phyloP scores from a whole-genome alignment of 2,329 filamentous ascomycete genomes.

The Nemania diffusa region DNA sequence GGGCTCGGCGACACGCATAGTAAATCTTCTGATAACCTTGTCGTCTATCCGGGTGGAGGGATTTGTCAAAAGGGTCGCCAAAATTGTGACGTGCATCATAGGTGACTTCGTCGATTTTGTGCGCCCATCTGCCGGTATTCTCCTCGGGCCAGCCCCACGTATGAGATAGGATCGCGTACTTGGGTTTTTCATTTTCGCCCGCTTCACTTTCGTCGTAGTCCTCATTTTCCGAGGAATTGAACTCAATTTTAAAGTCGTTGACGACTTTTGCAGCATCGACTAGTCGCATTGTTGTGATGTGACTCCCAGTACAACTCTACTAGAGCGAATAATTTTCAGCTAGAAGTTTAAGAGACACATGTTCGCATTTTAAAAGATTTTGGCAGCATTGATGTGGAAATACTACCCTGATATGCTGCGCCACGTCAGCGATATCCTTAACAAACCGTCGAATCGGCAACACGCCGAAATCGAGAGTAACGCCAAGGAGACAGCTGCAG shows the following conservation, averaged over 20 bases:
- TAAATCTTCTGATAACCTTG: not conserved
- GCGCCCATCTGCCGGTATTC: not conserved
- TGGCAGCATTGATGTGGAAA: too few relatives aligned
- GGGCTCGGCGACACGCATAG: not conserved
- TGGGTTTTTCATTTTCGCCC: not conserved
- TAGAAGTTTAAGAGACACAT: too few relatives aligned
- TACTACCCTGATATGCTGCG: too few relatives aligned
- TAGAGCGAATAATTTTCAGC: too few relatives aligned
- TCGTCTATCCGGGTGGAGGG: not conserved
- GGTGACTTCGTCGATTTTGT: not conserved
- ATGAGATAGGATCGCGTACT: constrained; percentile 19
- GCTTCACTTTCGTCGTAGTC: not conserved
- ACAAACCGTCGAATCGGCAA: too few relatives aligned
- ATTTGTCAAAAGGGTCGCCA: not conserved
- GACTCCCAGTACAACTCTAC: too few relatives aligned
- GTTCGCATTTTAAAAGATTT: too few relatives aligned
- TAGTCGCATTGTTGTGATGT: constrained; percentile 12
- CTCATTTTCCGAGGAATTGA: not conserved
- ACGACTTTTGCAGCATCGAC: not conserved
- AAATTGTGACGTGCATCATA: not conserved
- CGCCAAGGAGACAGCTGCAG: too few relatives aligned
- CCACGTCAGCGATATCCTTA: too few relatives aligned
- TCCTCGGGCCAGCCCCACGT: not conserved
- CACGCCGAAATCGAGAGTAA: too few relatives aligned
- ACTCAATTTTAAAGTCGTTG: constrained; percentile 10